Percentiles rank a stretch among this genome's conserved stretches.
Conservation (phyloP, 768 basidiomycete species). For the Candolleomyces aberdarensis region DNA sequence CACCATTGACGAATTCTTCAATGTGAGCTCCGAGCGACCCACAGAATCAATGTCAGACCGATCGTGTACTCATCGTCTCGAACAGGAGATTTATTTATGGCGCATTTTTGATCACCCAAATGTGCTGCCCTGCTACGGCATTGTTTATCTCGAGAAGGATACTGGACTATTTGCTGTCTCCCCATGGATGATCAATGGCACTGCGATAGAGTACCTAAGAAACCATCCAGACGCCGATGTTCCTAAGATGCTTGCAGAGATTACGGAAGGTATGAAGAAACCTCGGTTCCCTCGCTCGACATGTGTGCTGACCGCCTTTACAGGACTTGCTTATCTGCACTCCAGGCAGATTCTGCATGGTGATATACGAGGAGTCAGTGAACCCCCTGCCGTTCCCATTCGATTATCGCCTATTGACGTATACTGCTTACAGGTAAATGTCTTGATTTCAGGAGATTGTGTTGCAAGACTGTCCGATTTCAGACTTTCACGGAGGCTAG, state of each 20-base stretch:
- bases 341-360: constrained; percentile 38
- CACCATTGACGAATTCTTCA: constrained; percentile 26
- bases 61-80: constrained; percentile 30
- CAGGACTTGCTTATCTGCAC: constrained; percentile 44
- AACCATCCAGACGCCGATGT: constrained; percentile 29
- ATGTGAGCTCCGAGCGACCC: constrained; percentile 21
- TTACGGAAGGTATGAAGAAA: constrained; percentile 27
- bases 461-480: constrained; percentile 43
- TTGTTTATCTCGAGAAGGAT: constrained; percentile 30
- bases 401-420: not conserved
- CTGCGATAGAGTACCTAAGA: constrained; percentile 32
- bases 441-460: constrained; percentile 38
- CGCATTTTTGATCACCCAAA: constrained; percentile 38
- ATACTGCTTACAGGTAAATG: constrained; percentile 33
- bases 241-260: constrained; percentile 33
- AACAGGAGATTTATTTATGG: constrained; percentile 41
- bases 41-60: not conserved
- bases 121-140: constrained; percentile 37
- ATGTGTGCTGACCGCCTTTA: not conserved
- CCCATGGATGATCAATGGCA: constrained; percentile 45
- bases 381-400: not conserved
- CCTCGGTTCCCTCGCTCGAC: not conserved
- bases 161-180: constrained; percentile 34
- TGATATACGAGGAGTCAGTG: constrained; percentile 37
- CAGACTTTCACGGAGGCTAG: constrained; percentile 37